Evolutionary conservation across 495 filamentous ascomycete species (phyloP).

Genomic region (Hyaloscypha bicolor): DNA sequence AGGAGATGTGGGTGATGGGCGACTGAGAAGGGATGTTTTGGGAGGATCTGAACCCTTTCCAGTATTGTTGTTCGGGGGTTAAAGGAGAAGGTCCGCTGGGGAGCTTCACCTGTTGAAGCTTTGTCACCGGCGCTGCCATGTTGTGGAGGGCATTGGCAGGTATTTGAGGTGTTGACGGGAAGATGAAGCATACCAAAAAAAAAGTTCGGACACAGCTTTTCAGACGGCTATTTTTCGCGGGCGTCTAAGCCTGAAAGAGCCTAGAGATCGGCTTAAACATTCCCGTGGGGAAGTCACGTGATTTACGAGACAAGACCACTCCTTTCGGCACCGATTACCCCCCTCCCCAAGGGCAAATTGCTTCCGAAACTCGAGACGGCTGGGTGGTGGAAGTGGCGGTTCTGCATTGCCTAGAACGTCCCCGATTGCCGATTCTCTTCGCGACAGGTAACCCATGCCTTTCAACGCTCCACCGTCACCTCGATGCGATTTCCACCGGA

Average conservation of each 20-base stretch:
- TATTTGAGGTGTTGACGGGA: background rate
- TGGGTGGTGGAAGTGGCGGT: too few relatives aligned
- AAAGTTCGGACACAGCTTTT: slow-evolving; percentile 7
- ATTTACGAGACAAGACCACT: too few relatives aligned
- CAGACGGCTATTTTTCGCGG: slow-evolving; percentile 25
- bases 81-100: slow-evolving; percentile 69
- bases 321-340: too few relatives aligned
- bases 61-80: slow-evolving; percentile 93
- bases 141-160: slow-evolving; percentile 25
- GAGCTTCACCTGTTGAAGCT: slow-evolving; percentile 81
- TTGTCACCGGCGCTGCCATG: slow-evolving; percentile 90
- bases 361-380: too few relatives aligned
- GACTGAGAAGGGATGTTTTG: slow-evolving; percentile 84
- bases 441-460: too few relatives aligned
- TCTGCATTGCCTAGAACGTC: too few relatives aligned
- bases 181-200: background rate
- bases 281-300: background rate
- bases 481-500: too few relatives aligned
- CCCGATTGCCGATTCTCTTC: too few relatives aligned
- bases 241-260: background rate
- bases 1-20: slow-evolving; percentile 86
- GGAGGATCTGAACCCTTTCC: slow-evolving; percentile 88
- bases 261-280: slow-evolving; percentile 15
- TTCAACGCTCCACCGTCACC: too few relatives aligned
- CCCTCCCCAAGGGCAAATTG: too few relatives aligned